Evolutionary conservation across 768 basidiomycete genomes (phyloP), one percentile per base, ranked within the genome.

Genomic region (Galerina sulciceps): DNA sequence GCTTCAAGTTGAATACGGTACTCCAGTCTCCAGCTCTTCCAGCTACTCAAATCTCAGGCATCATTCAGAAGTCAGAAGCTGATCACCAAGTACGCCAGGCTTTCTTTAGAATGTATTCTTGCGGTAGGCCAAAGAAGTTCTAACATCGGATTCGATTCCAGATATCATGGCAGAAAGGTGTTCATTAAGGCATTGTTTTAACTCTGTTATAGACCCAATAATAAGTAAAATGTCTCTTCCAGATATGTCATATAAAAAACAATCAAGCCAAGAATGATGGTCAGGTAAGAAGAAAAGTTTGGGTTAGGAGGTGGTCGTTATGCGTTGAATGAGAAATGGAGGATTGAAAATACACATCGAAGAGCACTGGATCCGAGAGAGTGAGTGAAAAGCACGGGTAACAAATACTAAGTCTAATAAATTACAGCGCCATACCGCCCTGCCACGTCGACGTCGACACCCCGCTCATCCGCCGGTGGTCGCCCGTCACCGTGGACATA

Each of bases 391-490:
- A 59, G 57, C 48, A 61, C 61, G 31, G 54, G 59, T 34, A 58
- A 63, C 45, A 64, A 20, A 59, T 61, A 56, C 41, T 49, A 53
- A 58, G 54, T 60, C 54, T 45, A 60, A 62, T 63, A 65, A 65
- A 67, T 75, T 75, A 82, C 72, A 82, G 15, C 59, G 78, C 81
- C 53, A 61, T 63, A 26, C 74, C 74, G 13, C 77, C 77, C 45
- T 78, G 75, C 79, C 79, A 80, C 42, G 75, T 72, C 18, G 70
- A 59, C 42, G 64, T 62, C 59, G 65, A 51, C 49, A 62, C 54
- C 18, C 62, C 65, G 58, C 70, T 73, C 60, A 63, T 60, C 43
- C 65, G 71, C 51, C 69, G 67, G 57, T 65, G 67, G 57, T 71
- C 63, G 17, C 52, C 58, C 22, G 66, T 70, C 55, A 73, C 62